phyloP scores from a whole-genome alignment of 2,329 filamentous ascomycete genomes.

The Ophiosphaerella narmari region DNA sequence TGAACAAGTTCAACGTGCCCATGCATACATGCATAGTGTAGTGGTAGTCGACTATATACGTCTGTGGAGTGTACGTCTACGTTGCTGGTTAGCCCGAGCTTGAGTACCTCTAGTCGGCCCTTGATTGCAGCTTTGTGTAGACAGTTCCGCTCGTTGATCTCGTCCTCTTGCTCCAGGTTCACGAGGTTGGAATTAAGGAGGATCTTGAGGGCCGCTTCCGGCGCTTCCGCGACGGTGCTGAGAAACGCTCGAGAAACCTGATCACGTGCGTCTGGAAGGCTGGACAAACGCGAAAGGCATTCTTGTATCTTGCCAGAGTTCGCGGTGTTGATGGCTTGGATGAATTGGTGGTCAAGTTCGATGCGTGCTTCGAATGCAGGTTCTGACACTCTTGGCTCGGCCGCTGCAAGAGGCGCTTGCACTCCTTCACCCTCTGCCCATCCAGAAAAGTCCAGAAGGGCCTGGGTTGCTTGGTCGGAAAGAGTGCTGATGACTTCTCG shows the following conservation, averaged over 20 bases:
- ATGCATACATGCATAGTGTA: conserved; percentile 97
- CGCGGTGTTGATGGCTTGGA: conserved; percentile 84
- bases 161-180: conserved; percentile 90
- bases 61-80: conserved; percentile 82
- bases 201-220: conserved; percentile 73
- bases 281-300: conserved; percentile 72
- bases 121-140: conserved; percentile 97
- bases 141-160: conserved; percentile 97
- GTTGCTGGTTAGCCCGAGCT: conserved; percentile 72
- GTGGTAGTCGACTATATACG: conserved; percentile 88
- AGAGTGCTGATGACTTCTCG: conserved; percentile 94
- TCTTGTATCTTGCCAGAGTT: conserved; percentile 79
- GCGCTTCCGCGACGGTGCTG: conserved; percentile 83
- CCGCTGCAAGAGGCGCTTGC: conserved; percentile 58
- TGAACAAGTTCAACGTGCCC: conserved; percentile 84
- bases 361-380: conserved; percentile 70
- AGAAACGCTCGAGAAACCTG: conserved; percentile 89
- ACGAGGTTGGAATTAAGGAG: conserved; percentile 82
- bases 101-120: conserved; percentile 77
- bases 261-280: conserved; percentile 67
- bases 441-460: conserved; percentile 88
- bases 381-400: conserved; percentile 37
- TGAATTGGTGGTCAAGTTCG: conserved; percentile 84
- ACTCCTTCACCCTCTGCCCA: conserved; percentile 98
- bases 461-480: conserved; percentile 96